These are phyloP conservation scores for Pichia cephalocereana DNA, from an alignment of 805 yeast species.

Conservation along the genomic window DNA sequence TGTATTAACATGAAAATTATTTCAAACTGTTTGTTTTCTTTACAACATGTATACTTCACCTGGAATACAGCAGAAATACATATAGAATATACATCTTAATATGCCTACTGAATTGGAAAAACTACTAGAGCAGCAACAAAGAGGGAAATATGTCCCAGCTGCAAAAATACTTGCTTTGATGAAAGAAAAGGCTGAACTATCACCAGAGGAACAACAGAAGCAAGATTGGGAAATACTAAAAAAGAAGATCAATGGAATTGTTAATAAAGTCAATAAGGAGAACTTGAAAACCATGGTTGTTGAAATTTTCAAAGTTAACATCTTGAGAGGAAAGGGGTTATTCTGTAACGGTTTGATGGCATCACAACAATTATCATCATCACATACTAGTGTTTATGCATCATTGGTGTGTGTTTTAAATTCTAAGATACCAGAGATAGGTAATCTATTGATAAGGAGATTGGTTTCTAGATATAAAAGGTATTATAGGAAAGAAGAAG, in stretches of 20 bases:
- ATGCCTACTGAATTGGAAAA: conserved; percentile 10
- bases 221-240: conserved; percentile 49
- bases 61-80: no score
- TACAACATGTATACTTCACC: no score
- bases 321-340: conserved; percentile 53
- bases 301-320: conserved; percentile 46
- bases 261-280: conserved; percentile 35
- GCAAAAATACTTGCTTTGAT: conserved; percentile 38
- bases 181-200: conserved; percentile 14
- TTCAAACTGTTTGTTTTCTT: no score
- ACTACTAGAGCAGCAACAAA: conserved; percentile 29
- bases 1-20: no score
- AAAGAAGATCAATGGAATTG: conserved; percentile 35
- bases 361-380: conserved; percentile 34
- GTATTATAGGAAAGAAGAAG: conserved; percentile 40
- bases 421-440: conserved; percentile 61
- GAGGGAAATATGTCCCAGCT: conserved; percentile 48
- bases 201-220: conserved; percentile 36
- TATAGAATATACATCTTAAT: no score
- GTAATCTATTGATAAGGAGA: conserved; percentile 45
- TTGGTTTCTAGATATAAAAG: conserved; percentile 50
- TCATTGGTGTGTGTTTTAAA: conserved; percentile 52
- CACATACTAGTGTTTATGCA: conserved; percentile 41
- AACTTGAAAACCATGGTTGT: conserved; percentile 42
- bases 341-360: conserved; percentile 50